Conservation (phyloP, 495 filamentous ascomycete species). For the Daldinia concentrica region DNA sequence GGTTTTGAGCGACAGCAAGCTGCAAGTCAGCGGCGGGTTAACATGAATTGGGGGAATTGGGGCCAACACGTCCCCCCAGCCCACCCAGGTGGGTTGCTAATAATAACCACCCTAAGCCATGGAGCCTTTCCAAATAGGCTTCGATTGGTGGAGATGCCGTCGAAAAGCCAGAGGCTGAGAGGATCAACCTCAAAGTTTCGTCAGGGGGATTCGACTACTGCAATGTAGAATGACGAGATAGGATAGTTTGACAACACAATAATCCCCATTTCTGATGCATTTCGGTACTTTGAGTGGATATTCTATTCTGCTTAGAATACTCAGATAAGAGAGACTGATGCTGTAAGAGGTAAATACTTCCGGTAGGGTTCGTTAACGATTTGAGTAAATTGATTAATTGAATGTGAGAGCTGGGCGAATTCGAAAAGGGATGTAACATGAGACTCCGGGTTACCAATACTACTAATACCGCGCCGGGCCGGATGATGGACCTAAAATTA, state of each 20-base stretch:
- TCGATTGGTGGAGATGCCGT: slow-evolving; percentile 13
- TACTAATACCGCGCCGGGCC: slow-evolving; percentile 15
- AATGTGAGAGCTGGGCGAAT: not conserved
- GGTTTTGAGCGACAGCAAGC: slow-evolving; percentile 13
- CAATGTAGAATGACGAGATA: slow-evolving; percentile 25
- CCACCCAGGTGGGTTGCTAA: slow-evolving; percentile 27
- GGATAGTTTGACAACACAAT: slow-evolving; percentile 14
- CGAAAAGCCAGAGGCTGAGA: slow-evolving; percentile 28
- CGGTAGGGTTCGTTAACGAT: slow-evolving; percentile 12
- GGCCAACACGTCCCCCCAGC: slow-evolving; percentile 19
- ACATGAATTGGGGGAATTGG: slow-evolving; percentile 17
- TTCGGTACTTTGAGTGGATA: not conserved
- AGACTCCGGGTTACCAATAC: slow-evolving; percentile 12
- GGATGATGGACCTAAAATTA: slow-evolving; percentile 18
- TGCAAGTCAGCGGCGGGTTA: slow-evolving; percentile 35
- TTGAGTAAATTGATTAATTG: slow-evolving; percentile 25
- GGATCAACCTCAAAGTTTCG: slow-evolving; percentile 13
- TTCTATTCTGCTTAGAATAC: slow-evolving; percentile 1
- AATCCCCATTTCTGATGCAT: slow-evolving; percentile 22
- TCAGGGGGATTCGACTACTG: slow-evolving; percentile 28
- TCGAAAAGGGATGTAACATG: slow-evolving; percentile 21
- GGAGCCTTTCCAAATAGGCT: slow-evolving; percentile 25
- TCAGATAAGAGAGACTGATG: too few relatives aligned
- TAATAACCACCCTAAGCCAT: slow-evolving; percentile 34
- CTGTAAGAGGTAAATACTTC: slow-evolving; percentile 10